phyloP scores from a whole-genome alignment of 495 filamentous ascomycete genomes.

The Hypoxylon fuscum region DNA sequence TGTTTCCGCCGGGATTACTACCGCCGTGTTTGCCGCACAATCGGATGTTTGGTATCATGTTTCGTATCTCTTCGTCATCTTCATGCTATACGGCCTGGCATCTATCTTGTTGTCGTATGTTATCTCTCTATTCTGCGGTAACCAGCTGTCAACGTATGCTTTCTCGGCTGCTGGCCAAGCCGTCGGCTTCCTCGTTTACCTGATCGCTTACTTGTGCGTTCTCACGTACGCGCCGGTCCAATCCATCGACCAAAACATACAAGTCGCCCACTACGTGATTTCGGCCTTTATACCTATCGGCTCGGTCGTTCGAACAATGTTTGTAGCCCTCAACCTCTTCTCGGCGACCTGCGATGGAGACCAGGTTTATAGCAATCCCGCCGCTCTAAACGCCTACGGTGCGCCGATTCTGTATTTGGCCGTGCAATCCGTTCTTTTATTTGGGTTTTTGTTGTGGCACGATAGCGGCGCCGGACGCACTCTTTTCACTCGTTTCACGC shows the following conservation, averaged over 20 bases:
- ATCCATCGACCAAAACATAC: conserved; percentile 65
- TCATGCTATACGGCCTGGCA: conserved; percentile 74
- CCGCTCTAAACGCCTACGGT: conserved; percentile 74
- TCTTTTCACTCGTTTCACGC: conserved; percentile 54
- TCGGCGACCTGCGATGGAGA: conserved; percentile 72
- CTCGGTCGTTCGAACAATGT: conserved; percentile 72
- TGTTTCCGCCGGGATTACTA: conserved; percentile 63
- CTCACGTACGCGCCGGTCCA: conserved; percentile 71
- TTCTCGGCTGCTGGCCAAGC: conserved; percentile 77
- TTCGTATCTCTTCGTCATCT: conserved; percentile 73
- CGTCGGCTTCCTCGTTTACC: conserved; percentile 78
- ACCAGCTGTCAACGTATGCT: conserved; percentile 78
- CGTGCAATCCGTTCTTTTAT: conserved; percentile 68
- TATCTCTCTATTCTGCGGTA: conserved; percentile 70
- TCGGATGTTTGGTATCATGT: conserved; percentile 71
- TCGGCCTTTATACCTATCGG: conserved; percentile 73
- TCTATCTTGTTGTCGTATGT: conserved; percentile 74
- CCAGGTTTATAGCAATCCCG: conserved; percentile 70
- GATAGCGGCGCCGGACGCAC: conserved; percentile 70
- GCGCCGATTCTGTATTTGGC: conserved; percentile 77
- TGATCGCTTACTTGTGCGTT: conserved; percentile 74
- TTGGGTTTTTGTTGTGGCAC: conserved; percentile 70
- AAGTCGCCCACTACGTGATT: conserved; percentile 73
- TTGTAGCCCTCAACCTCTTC: conserved; percentile 81
- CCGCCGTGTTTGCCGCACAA: conserved; percentile 67